phyloP scores from a whole-genome alignment of 2,329 filamentous ascomycete genomes.

The Ceratocystiopsis sp. region DNA sequence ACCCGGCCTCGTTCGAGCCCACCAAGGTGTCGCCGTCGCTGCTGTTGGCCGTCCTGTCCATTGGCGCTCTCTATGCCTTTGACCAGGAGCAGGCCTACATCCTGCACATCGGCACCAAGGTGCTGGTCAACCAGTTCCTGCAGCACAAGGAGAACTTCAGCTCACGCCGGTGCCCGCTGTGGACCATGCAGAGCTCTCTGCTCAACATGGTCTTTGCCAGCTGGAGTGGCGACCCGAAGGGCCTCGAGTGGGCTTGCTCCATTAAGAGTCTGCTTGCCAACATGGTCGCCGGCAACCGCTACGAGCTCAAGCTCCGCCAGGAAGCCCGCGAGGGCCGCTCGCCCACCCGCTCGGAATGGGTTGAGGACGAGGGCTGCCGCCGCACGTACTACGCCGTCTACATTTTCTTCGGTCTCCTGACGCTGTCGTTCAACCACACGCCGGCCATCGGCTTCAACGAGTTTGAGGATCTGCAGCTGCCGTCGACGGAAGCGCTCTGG shows the following conservation, averaged over 20 bases:
- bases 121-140: conserved; percentile 89
- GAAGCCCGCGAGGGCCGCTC: conserved; percentile 65
- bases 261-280: conserved; percentile 97
- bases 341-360: conserved; percentile 77
- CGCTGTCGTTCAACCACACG: conserved; percentile 93
- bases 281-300: conserved; percentile 95
- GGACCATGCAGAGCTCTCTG: conserved; percentile 95
- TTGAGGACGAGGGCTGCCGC: conserved; percentile 89
- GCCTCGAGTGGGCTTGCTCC: conserved; percentile 94
- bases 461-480: conserved; percentile 82
- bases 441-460: conserved; percentile 97
- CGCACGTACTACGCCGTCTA: conserved; percentile 97
- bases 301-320: conserved; percentile 84
- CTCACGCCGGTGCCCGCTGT: conserved; percentile 89
- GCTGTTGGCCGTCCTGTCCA: conserved; percentile 78
- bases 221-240: conserved; percentile 96
- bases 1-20: conserved; percentile 78
- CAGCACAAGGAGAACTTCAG: conserved; percentile 99
- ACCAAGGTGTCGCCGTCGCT: conserved; percentile 66
- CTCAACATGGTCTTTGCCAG: conserved; percentile 98
- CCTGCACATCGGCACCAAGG: conserved; percentile 93
- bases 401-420: conserved; percentile 94
- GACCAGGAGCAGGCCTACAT: conserved; percentile 95
- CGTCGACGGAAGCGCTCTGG: conserved; percentile 89
- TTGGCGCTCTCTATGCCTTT: conserved; percentile 90